Evolutionary conservation across 176 grass and related monocot species (phyloP), one percentile per base, ranked within the genome.

Genomic region (Oryza brachyantha): DNA sequence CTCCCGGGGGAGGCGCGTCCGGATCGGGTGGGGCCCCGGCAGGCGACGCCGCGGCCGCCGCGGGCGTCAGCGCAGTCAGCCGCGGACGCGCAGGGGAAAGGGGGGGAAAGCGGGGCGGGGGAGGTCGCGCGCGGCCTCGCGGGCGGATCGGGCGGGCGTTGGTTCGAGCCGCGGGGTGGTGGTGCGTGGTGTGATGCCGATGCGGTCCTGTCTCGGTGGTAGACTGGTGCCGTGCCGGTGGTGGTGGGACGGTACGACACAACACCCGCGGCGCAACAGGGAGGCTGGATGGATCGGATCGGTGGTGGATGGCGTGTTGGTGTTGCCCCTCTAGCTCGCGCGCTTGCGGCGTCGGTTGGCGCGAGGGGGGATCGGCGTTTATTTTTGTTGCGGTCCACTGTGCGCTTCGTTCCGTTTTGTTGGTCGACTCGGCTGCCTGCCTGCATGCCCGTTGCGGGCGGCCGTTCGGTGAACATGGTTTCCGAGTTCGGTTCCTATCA

Each of bases 131-230:
- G 42, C 10, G 42, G 42, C 13, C 42, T 45, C 42, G 66, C 79
- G 45, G 80, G 48, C 74, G 79, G 85, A 88, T 88, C 86, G 81
- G 68, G 61, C 45, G 85, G 72, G 61, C 35, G 26, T 31, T 66
- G 72, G 24, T 65, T 29, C 11, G 52, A 31, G 48, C 58, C 43
- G 43, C 13, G 40, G 72, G 31, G 7, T 57, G 81, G 21, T 76
- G 72, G 81, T 22, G 45, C 48, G 10, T 35, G 21, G n/a, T n/a
- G n/a, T n/a, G 29, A 2, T 9, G 70, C 13, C 29, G 25, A 7
- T 61, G 78, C 25, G 8, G 3, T 29, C 4, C 17, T 32, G 55
- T 32, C 31, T 32, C 4, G 31, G 31, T 4, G 31, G 31, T 32
- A 4, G 31, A 32, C 31, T 1, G 31, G 31, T 32, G 31, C 1